Evolutionary conservation across 192 early-diverging fungal species (phyloP), one percentile per base, ranked within the genome.

Genomic region (Linnemannia exigua): DNA sequence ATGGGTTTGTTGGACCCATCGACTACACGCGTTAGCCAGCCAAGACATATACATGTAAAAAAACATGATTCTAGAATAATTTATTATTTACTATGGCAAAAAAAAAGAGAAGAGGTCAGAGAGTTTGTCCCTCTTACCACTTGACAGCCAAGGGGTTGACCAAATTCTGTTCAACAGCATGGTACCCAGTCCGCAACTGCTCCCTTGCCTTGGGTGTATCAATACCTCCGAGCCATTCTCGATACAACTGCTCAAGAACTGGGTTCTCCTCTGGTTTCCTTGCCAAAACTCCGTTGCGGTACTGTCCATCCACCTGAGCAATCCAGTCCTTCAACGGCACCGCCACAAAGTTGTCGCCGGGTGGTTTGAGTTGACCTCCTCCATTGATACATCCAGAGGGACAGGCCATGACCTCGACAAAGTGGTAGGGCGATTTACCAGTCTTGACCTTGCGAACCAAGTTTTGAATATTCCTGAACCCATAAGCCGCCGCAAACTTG

Each of bases 401-500:
- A 80, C 99, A 99, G 1, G 99, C 99, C 92, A 98, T 98, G 20
- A 99, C 96, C 78, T 99, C 98, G 1, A 99, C 95, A 81, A 95
- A 99, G 81, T 99, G 94, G 87, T 97, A 98, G 5, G 87, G 77
- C 33, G 91, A 92, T 48, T 93, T 93, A 36, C 93, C 92, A 9
- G 92, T 90, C 74, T 98, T 97, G 67, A 98, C 91, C 87, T 99
- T 99, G n/a, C 99, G 93, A 51, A 99, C 97, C 71, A 99, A 88
- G 74, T 98, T 99, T 87, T 99, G 99, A 75, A 99, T 96, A 81
- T 99, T 98, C 17, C 97, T 91, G 91, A 99, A 99, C 12, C 99
- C 98, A 88, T 99, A 98, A 2, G 95, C 95, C 0, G 94, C 88
- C 9, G 95, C 97, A 91, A 99, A 99, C 77, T 89, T 88, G 37